Evolutionary conservation across 495 filamentous ascomycete species (phyloP), one percentile per base, ranked within the genome.

Genomic region (Gamarada debralockiae): DNA sequence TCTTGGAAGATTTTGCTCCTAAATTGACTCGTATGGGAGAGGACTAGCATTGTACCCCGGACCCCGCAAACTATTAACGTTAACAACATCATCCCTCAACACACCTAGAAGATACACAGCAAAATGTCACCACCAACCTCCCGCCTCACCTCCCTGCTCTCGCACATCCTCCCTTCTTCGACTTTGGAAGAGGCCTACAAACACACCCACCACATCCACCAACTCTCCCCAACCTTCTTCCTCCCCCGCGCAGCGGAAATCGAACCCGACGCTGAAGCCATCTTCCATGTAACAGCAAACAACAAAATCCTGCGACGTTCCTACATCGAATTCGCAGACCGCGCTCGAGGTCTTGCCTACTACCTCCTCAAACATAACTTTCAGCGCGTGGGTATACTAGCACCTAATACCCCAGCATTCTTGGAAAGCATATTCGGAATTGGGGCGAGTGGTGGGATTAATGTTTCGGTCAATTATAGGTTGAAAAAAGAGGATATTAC

Each of bases 401-500:
- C 81, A 18, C 85, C 95, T 1, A 98, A 98, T 65, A 98, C 93
- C 4, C 93, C 93, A 2, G 93, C 90, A 0, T 97, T 97, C 65
- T 71, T 97, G 17, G 92, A 97, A 69, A 76, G 81, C 2, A 85
- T 97, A 43, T 98, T 91, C 60, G 93, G 87, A 5, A 87, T 97
- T 62, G 83, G 81, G 1, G 93, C 91, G 20, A 91, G 89, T 2
- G 90, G 90, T 7, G 89, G 73, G 9, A 77, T 95, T 9, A 85
- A 89, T 58, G 83, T 95, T 53, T 82, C 83, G 6, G 85, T 91
- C n/a, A 98, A 98, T 61, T 93, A 95, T 66, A 77, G 93, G 5
- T 70, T 98, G 20, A 96, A 95, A 65, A 70, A 78, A 15, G 89
- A 90, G 50, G 93, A 98, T 70, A 85, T 98, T 41, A 66, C 76